A percentile compares a stretch with the other conserved stretches of the same genome.
These are phyloP conservation scores for Pterocarpus santalinus DNA, from an alignment of 306 rosid species.

Conservation along the genomic window DNA sequence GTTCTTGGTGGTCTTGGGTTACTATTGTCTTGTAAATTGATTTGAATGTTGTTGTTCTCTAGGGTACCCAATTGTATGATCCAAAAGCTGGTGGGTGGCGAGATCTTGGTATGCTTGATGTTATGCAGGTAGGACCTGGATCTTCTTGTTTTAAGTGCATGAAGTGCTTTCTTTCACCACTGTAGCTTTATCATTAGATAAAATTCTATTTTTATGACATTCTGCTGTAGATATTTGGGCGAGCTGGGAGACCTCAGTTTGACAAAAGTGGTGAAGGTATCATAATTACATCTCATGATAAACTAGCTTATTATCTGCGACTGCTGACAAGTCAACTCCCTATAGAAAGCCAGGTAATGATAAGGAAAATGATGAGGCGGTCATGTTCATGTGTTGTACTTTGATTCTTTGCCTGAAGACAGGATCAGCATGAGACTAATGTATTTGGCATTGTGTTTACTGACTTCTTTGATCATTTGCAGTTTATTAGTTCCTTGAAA, in stretches of 20 bases:
- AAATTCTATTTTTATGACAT: constrained; percentile 43
- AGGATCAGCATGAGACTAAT: constrained; percentile 11
- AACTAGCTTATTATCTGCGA: constrained; percentile 88
- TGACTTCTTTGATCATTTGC: constrained; percentile 51
- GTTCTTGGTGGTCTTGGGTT: constrained; percentile 34
- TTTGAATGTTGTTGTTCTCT: constrained; percentile 43
- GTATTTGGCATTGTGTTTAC: constrained; percentile 29
- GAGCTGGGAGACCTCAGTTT: constrained; percentile 99
- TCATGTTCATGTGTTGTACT: constrained; percentile 31
- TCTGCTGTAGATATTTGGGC: constrained; percentile 81
- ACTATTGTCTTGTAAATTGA: constrained; percentile 31
- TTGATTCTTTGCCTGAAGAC: constrained; percentile 19
- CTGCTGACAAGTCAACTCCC: constrained; percentile 95
- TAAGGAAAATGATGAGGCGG: constrained; percentile 19
- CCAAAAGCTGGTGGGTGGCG: constrained; percentile 99
- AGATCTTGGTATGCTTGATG: constrained; percentile 99
- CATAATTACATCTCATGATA: constrained; percentile 94
- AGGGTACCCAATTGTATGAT: constrained; percentile 98
- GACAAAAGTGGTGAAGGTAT: constrained; percentile 99
- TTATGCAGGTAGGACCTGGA: constrained; percentile 80
- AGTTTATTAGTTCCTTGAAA: constrained; percentile 95
- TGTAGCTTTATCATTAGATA: constrained; percentile 5
- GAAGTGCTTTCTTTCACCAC: constrained; percentile 26
- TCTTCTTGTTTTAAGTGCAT: constrained; percentile 33
- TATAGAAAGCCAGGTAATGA: constrained; percentile 93